Evolutionary conservation across 495 filamentous ascomycete species (phyloP).

Genomic region (Pyrenula aspistea): DNA sequence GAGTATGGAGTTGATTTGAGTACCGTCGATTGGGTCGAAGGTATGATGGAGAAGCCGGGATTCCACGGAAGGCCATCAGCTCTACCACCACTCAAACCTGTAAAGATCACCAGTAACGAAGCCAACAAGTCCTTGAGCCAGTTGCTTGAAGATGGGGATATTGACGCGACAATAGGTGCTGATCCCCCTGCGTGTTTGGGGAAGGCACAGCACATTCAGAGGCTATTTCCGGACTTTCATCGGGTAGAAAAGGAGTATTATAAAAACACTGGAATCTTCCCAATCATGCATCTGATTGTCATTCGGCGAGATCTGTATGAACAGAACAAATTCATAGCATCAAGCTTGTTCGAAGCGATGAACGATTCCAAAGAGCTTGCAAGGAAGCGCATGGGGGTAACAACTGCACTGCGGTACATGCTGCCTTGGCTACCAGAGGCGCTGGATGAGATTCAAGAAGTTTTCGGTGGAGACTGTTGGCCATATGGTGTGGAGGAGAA

Average conservation of each 20-base stretch:
- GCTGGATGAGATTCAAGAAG: constrained; percentile 21
- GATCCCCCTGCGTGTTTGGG: constrained; percentile 18
- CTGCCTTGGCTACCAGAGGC: constrained; percentile 21
- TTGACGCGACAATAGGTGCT: constrained; percentile 28
- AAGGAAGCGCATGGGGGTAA: constrained; percentile 10
- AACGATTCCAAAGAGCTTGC: constrained; percentile 22
- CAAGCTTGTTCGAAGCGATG: constrained; percentile 20
- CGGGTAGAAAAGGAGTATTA: constrained; percentile 24
- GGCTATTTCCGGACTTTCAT: constrained; percentile 26
- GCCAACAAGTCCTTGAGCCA: constrained; percentile 20
- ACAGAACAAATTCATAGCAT: constrained; percentile 14
- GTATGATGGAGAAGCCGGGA: constrained; percentile 17
- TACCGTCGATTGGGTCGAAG: constrained; percentile 23
- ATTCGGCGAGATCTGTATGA: constrained; percentile 18
- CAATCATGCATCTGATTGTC: constrained; percentile 29
- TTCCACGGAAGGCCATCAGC: constrained; percentile 18
- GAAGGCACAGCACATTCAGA: constrained; percentile 15
- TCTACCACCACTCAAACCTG: constrained; percentile 11
- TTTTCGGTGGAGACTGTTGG: constrained; percentile 21
- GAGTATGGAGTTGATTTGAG: constrained; percentile 22
- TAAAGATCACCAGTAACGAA: constrained; percentile 13
- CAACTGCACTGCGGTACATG: constrained; percentile 20
- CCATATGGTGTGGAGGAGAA: constrained; percentile 22
- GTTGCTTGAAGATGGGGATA: constrained; percentile 23
- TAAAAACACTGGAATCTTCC: constrained; percentile 23